A percentile compares a stretch with the other conserved stretches of the same genome.
phyloP scores from a whole-genome alignment of 108 stramenopile species.

The Epithemia pelagica region DNA sequence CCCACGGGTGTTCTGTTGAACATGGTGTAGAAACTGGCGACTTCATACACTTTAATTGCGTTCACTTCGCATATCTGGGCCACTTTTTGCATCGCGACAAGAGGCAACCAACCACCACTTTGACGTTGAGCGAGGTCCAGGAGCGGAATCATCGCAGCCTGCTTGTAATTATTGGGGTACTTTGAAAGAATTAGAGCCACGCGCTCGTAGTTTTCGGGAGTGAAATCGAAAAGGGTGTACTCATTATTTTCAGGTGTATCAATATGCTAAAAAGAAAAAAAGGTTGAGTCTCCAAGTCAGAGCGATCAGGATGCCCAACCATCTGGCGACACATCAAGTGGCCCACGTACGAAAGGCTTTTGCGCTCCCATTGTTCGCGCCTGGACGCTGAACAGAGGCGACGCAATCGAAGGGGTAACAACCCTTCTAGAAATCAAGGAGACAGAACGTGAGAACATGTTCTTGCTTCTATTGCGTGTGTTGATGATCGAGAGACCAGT shows the following conservation, averaged over 20 bases:
- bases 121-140: conserved; percentile 96
- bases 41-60: conserved; percentile 95
- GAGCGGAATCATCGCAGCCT: conserved; percentile 92
- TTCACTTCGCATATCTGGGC: conserved; percentile 87
- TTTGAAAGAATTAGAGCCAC: conserved; percentile 81
- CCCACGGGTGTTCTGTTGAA: conserved; percentile 99
- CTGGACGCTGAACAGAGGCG: neutral
- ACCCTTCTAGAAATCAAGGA: neutral
- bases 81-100: conserved; percentile 99
- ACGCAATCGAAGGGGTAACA: neutral
- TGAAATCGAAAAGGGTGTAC: conserved; percentile 91
- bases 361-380: neutral
- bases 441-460: neutral
- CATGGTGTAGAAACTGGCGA: conserved; percentile 99
- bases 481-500: too few relatives aligned
- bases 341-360: conserved; percentile 37
- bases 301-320: neutral
- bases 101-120: conserved; percentile 96
- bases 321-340: neutral
- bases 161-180: conserved; percentile 98
- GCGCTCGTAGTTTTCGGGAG: conserved; percentile 90
- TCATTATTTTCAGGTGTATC: conserved; percentile 90
- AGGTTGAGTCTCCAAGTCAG: neutral
- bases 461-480: neutral
- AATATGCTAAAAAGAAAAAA: conserved; percentile 68